Conservation (phyloP, 2,329 filamentous ascomycete genomes). For the Mycosphaerella sp. region DNA sequence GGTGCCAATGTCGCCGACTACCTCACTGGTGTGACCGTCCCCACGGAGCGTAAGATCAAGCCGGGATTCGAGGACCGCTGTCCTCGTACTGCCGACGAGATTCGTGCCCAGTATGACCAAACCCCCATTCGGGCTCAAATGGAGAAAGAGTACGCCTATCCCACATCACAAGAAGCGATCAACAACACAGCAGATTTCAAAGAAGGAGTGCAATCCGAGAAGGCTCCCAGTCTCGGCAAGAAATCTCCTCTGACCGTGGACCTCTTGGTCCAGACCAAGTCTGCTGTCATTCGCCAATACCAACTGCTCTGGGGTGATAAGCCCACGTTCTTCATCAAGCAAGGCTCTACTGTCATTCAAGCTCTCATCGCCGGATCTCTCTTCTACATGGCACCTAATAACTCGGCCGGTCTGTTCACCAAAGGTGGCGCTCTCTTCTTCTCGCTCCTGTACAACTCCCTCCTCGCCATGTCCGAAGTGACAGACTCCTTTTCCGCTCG, state of each 20-base stretch:
- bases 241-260: constrained; percentile 52
- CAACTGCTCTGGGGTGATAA: constrained; percentile 61
- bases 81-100: constrained; percentile 39
- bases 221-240: constrained; percentile 48
- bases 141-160: constrained; percentile 53
- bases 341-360: constrained; percentile 51
- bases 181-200: constrained; percentile 50
- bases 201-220: constrained; percentile 49
- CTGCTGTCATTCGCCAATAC: constrained; percentile 55
- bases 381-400: constrained; percentile 58
- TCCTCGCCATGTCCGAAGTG: constrained; percentile 61
- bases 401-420: constrained; percentile 55
- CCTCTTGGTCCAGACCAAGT: constrained; percentile 51
- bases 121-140: constrained; percentile 48
- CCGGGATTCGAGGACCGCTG: constrained; percentile 41
- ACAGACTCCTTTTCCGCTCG: constrained; percentile 46
- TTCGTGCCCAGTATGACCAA: constrained; percentile 48
- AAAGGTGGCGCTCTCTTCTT: constrained; percentile 61
- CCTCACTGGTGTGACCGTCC: constrained; percentile 58
- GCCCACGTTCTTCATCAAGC: constrained; percentile 57
- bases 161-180: constrained; percentile 44
- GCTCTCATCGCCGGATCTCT: constrained; percentile 59
- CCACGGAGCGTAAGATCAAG: constrained; percentile 42
- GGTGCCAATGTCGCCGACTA: constrained; percentile 61
- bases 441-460: constrained; percentile 54